Percentiles rank a stretch among this genome's conserved stretches.
These are phyloP conservation scores for Melocanna baccifera DNA, from an alignment of 176 grass and related monocot genomes.

Conservation along the genomic window DNA sequence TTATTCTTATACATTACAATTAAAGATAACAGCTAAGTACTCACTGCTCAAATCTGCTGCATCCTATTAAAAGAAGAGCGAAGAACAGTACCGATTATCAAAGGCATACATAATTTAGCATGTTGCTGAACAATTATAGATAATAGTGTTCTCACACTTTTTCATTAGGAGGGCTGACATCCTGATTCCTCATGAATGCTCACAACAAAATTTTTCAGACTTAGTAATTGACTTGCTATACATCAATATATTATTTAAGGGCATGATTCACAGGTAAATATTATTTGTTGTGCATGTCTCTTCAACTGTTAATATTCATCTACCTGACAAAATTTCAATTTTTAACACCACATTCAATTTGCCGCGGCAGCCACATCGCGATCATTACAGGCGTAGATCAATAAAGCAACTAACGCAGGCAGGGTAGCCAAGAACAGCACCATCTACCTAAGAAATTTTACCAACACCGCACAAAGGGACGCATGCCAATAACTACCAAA, in stretches of 20 bases:
- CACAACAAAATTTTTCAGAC: background rate
- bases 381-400: slow-evolving; percentile 9
- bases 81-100: background rate
- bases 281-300: no score
- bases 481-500: slow-evolving; percentile 2
- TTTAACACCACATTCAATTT: slow-evolving; percentile 36
- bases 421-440: slow-evolving; percentile 24
- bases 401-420: background rate
- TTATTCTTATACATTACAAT: background rate
- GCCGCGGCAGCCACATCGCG: slow-evolving; percentile 30
- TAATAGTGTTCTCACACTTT: background rate
- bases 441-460: slow-evolving; percentile 33
- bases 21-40: background rate
- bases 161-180: background rate
- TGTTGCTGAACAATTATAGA: slow-evolving; percentile 2
- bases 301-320: no score
- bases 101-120: background rate
- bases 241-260: slow-evolving; percentile 21
- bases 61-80: slow-evolving; percentile 2
- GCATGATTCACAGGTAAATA: slow-evolving; percentile 6
- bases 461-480: background rate
- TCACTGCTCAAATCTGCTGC: background rate
- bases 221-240: background rate
- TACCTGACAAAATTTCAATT: no score
- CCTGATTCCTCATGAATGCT: background rate